phyloP scores from a whole-genome alignment of 139 green algal genomes.

The Gonium pectorale region DNA sequence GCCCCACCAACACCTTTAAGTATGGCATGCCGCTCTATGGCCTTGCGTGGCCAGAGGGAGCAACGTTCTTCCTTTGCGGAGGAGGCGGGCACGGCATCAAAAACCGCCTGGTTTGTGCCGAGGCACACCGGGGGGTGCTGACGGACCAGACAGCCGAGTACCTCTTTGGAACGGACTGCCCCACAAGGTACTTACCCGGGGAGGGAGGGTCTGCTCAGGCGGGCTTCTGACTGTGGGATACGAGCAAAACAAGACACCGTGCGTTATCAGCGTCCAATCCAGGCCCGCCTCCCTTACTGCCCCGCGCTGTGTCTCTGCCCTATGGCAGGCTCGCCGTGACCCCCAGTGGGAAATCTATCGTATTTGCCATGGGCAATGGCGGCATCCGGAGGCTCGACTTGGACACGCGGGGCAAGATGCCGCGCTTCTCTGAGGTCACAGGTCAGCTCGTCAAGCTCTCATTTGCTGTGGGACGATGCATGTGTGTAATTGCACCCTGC shows the following conservation, averaged over 20 bases:
- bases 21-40: slow-evolving; percentile 75
- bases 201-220: not conserved
- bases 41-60: slow-evolving; percentile 58
- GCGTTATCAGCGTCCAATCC: too few species aligned
- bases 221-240: too few species aligned
- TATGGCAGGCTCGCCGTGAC: slow-evolving; percentile 40
- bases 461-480: too few species aligned
- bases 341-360: slow-evolving; percentile 39
- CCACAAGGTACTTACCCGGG: slow-evolving; percentile 41
- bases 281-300: too few species aligned
- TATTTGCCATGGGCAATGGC: slow-evolving; percentile 48
- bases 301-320: too few species aligned
- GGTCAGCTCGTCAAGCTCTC: slow-evolving; percentile 26
- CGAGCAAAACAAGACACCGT: too few species aligned
- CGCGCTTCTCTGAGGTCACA: slow-evolving; percentile 41
- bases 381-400: slow-evolving; percentile 53
- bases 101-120: slow-evolving; percentile 56
- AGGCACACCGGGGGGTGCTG: slow-evolving; percentile 12
- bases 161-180: slow-evolving; percentile 51
- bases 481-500: too few species aligned
- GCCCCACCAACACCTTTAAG: slow-evolving; percentile 58
- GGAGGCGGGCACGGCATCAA: slow-evolving; percentile 61
- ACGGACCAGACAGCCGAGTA: slow-evolving; percentile 56
- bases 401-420: slow-evolving; percentile 29
- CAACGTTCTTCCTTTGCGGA: slow-evolving; percentile 60